Conservation (phyloP, 2,329 filamentous ascomycete species). For the Zelopaecilomyces penicillatus region DNA sequence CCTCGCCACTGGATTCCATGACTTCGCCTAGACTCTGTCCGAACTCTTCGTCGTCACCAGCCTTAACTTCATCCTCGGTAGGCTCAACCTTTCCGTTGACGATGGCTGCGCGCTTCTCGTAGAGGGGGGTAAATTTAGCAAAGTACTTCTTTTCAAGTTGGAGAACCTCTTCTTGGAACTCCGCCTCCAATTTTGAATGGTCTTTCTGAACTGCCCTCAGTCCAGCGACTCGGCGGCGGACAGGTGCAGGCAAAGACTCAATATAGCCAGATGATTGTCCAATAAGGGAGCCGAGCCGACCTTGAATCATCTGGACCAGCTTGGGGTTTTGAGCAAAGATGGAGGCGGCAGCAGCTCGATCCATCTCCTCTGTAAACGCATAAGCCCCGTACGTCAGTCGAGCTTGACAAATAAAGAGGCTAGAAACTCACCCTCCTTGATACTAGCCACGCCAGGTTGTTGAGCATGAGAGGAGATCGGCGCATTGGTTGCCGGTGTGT, state of each 20-base stretch:
- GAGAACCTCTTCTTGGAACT: constrained; percentile 97
- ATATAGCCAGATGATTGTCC: constrained; percentile 96
- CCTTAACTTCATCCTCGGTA: constrained; percentile 75
- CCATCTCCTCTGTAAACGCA: constrained; percentile 66
- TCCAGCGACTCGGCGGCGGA: constrained; percentile 88
- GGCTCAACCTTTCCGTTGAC: constrained; percentile 84
- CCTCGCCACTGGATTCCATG: constrained; percentile 45
- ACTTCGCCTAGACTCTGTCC: constrained; percentile 66
- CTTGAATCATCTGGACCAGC: constrained; percentile 95
- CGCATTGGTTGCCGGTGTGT: constrained; percentile 90
- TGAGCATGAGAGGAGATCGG: constrained; percentile 97
- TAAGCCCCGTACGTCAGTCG: constrained; percentile 12
- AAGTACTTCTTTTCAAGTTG: constrained; percentile 99
- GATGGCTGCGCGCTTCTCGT: constrained; percentile 88
- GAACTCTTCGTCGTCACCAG: constrained; percentile 73
- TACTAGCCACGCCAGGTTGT: constrained; percentile 86
- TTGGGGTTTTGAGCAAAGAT: constrained; percentile 94
- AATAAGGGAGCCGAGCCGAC: constrained; percentile 85
- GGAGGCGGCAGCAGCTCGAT: constrained; percentile 76
- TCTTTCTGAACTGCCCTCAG: constrained; percentile 98
- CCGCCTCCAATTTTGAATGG: constrained; percentile 93
- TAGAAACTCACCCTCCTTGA: constrained; percentile 78
- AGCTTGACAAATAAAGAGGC: constrained; percentile 1
- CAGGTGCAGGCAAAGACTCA: constrained; percentile 81
- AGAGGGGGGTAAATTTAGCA: constrained; percentile 94